Evolutionary conservation across 1,284 basidiomycete genomes (phyloP), one percentile per base, ranked within the genome.

Genomic region (Marasmius fiardii): DNA sequence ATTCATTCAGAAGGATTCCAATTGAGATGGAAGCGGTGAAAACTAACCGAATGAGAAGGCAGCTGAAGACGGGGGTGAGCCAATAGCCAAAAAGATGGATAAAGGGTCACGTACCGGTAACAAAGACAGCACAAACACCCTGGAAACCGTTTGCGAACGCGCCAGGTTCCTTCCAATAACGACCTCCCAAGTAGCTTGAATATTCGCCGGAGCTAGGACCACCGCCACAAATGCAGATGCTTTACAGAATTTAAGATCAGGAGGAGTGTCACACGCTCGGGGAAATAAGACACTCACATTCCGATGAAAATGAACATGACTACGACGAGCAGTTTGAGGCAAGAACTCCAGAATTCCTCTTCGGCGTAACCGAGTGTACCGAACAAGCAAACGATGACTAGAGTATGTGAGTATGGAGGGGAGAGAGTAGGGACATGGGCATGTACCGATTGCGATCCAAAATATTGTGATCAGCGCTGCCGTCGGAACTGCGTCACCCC

Each of bases 41-140:
- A 37, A 60, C 68, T 56, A 39, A 74, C 71, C 60, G 68, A 83
- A 88, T 18, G 83, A 83, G 74, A 86, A 88, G 33, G 80, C 80
- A 21, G 79, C 66, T 67, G 28, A 31, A 31, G 28, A 41, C n/a
- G 50, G 16, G 2, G 18, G 18, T 43, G 14, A 21, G 14, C 8
- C 48, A 16, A n/a, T 11, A 20, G 23, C 23, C 55, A 53, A 1
- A 57, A 14, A 26, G 37, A 10, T 3, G 10, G 47, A n/a, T 24
- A 34, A 49, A 14, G 18, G 23, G 24, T 33, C 5, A 57, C 65
- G 10, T 51, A 65, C 63, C 74, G 50, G 74, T 75, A 41, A 76
- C 74, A 54, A 75, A 76, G 16, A 75, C 74, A 18, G 71, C 57
- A 58, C 74, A 76, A 5, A 76, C 65, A 60, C 74, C 74, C 55